Percentiles rank a stretch among this genome's conserved stretches.
phyloP scores from a whole-genome alignment of 2,329 filamentous ascomycete species.

The Colletotrichum cordylinicola region DNA sequence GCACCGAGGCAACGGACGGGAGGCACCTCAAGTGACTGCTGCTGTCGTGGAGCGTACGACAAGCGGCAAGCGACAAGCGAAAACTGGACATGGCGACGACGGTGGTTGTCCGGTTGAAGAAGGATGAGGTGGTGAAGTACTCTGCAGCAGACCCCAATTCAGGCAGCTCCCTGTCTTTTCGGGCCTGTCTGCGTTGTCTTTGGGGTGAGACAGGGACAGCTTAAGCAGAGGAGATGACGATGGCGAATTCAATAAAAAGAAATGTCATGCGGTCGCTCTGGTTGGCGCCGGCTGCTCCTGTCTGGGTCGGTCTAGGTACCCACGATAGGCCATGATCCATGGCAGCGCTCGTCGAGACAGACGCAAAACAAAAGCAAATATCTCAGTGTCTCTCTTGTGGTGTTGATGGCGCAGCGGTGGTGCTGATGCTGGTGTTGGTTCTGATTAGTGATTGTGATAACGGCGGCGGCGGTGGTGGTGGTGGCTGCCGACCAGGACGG shows the following conservation, averaged over 20 bases:
- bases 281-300: not conserved
- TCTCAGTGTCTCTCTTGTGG: not conserved
- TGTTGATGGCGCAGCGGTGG: not conserved
- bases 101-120: not conserved
- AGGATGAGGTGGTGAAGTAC: not conserved
- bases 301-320: not conserved
- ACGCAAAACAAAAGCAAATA: not conserved
- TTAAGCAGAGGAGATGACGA: not conserved
- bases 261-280: slow-evolving; percentile 17
- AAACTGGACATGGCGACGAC: not conserved
- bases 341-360: not conserved
- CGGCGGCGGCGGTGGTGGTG: not conserved
- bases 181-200: not conserved
- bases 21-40: not conserved
- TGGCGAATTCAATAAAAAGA: not conserved
- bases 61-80: not conserved
- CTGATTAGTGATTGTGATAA: not conserved
- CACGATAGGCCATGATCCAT: not conserved
- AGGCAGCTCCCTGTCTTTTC: not conserved
- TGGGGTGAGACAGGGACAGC: not conserved
- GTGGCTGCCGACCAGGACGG: not conserved
- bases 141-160: not conserved
- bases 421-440: not conserved
- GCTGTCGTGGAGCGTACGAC: not conserved
- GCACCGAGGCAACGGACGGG: not conserved